A percentile compares a stretch with the other conserved stretches of the same genome.
phyloP scores from a whole-genome alignment of 2,329 filamentous ascomycete species.

The Phialophora tarda region DNA sequence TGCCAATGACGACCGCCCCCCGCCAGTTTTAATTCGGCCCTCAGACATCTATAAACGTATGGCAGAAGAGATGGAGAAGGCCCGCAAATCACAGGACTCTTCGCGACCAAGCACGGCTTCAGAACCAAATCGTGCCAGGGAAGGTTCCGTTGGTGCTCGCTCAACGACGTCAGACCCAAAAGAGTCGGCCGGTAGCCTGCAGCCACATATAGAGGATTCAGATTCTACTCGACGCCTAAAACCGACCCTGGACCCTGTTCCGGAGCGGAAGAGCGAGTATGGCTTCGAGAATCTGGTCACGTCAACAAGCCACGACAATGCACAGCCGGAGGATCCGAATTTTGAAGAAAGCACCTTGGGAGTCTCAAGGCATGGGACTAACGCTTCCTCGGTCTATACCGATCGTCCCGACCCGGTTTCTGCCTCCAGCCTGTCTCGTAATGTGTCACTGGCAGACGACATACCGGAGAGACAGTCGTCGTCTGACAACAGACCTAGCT shows the following conservation, averaged over 20 bases:
- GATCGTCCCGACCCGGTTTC: slow-evolving; percentile 39
- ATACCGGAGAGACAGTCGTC: slow-evolving; percentile 8
- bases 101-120: slow-evolving; percentile 62
- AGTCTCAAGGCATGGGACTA: slow-evolving; percentile 32
- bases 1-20: slow-evolving; percentile 24
- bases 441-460: slow-evolving; percentile 25
- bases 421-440: slow-evolving; percentile 30
- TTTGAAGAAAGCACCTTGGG: slow-evolving; percentile 23
- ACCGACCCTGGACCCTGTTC: slow-evolving; percentile 59
- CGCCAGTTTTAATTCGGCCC: slow-evolving; percentile 66
- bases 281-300: slow-evolving; percentile 54
- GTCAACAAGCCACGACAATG: slow-evolving; percentile 12
- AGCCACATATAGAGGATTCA: slow-evolving; percentile 41
- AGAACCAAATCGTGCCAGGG: slow-evolving; percentile 31
- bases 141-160: slow-evolving; percentile 34
- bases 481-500: slow-evolving; percentile 12
- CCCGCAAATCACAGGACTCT: slow-evolving; percentile 63
- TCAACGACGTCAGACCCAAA: slow-evolving; percentile 38
- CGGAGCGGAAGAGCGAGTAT: slow-evolving; percentile 66
- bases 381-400: slow-evolving; percentile 38
- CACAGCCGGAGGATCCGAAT: slow-evolving; percentile 26
- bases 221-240: slow-evolving; percentile 49
- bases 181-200: slow-evolving; percentile 12
- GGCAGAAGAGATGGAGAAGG: slow-evolving; percentile 67
- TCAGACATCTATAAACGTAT: slow-evolving; percentile 77